phyloP scores from a whole-genome alignment of 1,139 yeast species.

The Taphrina flavorubra region DNA sequence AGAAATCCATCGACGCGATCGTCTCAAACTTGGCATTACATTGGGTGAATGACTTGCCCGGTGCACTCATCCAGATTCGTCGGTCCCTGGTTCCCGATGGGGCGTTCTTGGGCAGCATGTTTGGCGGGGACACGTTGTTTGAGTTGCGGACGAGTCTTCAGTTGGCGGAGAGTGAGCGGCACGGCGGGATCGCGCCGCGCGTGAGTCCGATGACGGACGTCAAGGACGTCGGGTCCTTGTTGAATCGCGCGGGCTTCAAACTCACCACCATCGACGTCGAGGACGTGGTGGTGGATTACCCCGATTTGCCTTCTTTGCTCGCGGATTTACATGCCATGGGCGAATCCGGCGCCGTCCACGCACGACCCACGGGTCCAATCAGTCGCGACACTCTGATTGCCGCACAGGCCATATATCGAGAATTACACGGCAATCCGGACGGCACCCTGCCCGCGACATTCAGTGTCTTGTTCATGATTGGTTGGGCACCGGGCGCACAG shows the following conservation, averaged over 20 bases:
- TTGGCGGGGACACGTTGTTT: constrained; percentile 83
- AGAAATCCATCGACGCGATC: constrained; percentile 69
- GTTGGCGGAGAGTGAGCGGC: constrained; percentile 78
- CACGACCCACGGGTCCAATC: constrained; percentile 57
- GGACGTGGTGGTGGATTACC: constrained; percentile 82
- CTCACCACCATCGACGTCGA: constrained; percentile 84
- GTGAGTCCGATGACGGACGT: constrained; percentile 81
- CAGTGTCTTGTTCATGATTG: constrained; percentile 79
- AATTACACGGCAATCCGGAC: constrained; percentile 66
- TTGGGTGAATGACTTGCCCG: constrained; percentile 85
- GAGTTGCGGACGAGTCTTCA: constrained; percentile 81
- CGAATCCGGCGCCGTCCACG: constrained; percentile 73
- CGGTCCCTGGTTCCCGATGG: constrained; percentile 79
- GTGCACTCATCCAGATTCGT: constrained; percentile 63
- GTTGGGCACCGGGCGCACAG: constrained; percentile 76
- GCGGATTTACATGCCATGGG: constrained; percentile 83
- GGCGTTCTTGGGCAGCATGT: constrained; percentile 78
- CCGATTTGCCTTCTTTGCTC: constrained; percentile 69
- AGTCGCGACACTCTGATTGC: constrained; percentile 73
- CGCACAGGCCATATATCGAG: constrained; percentile 74
- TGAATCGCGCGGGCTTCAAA: constrained; percentile 77
- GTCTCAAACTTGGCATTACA: constrained; percentile 76
- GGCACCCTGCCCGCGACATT: constrained; percentile 64
- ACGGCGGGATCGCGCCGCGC: constrained; percentile 80
- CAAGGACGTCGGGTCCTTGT: constrained; percentile 72